These are phyloP conservation scores for Crithidia brevicula DNA, from an alignment of 208 protist species.

Conservation along the genomic window DNA sequence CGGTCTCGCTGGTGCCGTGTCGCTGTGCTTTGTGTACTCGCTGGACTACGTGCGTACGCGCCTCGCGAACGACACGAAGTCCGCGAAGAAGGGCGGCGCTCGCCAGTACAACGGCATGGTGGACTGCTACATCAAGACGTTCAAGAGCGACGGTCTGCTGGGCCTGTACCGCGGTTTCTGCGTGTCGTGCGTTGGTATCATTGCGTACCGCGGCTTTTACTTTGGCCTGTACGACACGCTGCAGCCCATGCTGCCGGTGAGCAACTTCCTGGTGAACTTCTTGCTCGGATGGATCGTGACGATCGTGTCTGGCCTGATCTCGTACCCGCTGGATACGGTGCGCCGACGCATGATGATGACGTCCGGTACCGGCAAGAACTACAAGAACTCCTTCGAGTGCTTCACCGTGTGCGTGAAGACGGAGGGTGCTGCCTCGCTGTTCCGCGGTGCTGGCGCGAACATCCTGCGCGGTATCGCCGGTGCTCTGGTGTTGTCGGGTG, in stretches of 20 bases:
- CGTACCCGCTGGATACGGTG: constrained; percentile 98
- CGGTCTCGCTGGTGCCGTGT: constrained; percentile 95
- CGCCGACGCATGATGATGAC: constrained; percentile 97
- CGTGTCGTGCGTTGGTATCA: constrained; percentile 95
- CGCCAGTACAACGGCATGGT: constrained; percentile 96
- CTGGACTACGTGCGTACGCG: constrained; percentile 98
- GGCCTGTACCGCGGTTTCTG: constrained; percentile 97
- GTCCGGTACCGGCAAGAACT: constrained; percentile 68
- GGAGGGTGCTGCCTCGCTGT: constrained; percentile 57
- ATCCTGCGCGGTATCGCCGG: constrained; percentile 83
- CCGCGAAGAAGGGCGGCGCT: constrained; percentile 80
- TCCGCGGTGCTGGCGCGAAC: constrained; percentile 75
- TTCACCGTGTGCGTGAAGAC: constrained; percentile 62
- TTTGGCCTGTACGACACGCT: constrained; percentile 96
- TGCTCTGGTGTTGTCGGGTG: constrained; percentile 76
- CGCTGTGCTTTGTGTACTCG: constrained; percentile 97
- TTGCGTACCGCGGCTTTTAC: constrained; percentile 97
- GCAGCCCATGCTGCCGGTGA: constrained; percentile 68
- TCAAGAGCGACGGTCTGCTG: constrained; percentile 70
- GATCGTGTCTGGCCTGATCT: constrained; percentile 71
- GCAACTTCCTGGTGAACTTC: constrained; percentile 79
- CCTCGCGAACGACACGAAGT: constrained; percentile 92
- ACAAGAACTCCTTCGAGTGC: constrained; percentile 80
- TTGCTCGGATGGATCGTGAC: constrained; percentile 75
- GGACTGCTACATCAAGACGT: constrained; percentile 95